Percentiles rank a stretch among this genome's conserved stretches.
phyloP scores from a whole-genome alignment of 2,329 filamentous ascomycete genomes.

The Lachnellula occidentalis region DNA sequence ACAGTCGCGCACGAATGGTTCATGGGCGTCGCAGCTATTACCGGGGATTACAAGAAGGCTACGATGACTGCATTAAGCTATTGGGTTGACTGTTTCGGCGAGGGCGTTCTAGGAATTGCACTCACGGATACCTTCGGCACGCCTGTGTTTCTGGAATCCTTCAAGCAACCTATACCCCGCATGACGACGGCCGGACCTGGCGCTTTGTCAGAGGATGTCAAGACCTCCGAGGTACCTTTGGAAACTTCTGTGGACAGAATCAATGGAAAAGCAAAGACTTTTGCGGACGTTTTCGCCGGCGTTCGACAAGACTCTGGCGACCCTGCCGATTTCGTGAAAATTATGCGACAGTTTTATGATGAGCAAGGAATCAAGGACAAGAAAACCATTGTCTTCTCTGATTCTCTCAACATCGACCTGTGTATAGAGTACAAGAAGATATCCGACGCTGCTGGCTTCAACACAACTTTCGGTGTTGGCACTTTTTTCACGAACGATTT shows the following conservation, averaged over 20 bases:
- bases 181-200: slow-evolving; percentile 31
- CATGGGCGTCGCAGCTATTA: slow-evolving; percentile 94
- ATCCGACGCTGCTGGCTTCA: slow-evolving; percentile 74
- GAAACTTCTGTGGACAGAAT: slow-evolving; percentile 25
- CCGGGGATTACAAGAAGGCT: slow-evolving; percentile 75
- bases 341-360: slow-evolving; percentile 45
- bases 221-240: slow-evolving; percentile 37
- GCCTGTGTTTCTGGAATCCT: slow-evolving; percentile 77
- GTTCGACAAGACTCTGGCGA: slow-evolving; percentile 70
- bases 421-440: slow-evolving; percentile 86
- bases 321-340: slow-evolving; percentile 59
- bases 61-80: slow-evolving; percentile 80
- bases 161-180: slow-evolving; percentile 59
- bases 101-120: slow-evolving; percentile 77
- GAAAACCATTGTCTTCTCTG: slow-evolving; percentile 92
- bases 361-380: slow-evolving; percentile 61
- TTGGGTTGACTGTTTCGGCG: slow-evolving; percentile 89
- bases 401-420: slow-evolving; percentile 85
- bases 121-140: slow-evolving; percentile 97
- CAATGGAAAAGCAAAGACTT: slow-evolving; percentile 44
- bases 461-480: slow-evolving; percentile 86
- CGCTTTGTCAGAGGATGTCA: neutral
- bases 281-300: slow-evolving; percentile 61
- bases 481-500: slow-evolving; percentile 98
- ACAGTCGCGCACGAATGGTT: slow-evolving; percentile 98